These are phyloP conservation scores for Colletotrichum endophyticum DNA, from an alignment of 2,329 filamentous ascomycete species.

Conservation along the genomic window DNA sequence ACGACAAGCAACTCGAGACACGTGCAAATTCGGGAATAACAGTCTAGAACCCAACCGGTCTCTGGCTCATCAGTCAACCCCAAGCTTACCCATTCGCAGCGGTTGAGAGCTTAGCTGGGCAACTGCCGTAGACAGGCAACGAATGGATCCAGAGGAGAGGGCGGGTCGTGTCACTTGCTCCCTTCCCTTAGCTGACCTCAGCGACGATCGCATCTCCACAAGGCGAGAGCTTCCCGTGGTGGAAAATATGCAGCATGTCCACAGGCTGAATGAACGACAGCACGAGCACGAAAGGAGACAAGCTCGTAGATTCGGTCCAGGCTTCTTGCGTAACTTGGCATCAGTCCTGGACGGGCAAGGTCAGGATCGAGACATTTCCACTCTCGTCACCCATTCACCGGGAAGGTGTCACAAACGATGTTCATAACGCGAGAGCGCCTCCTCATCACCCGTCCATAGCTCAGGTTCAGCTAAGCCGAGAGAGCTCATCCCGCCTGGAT, in stretches of 20 bases:
- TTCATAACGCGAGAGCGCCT: not conserved
- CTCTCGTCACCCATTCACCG: not conserved
- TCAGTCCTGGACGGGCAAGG: not conserved
- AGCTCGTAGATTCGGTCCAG: not conserved
- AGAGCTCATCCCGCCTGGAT: not conserved
- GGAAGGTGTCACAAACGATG: not conserved
- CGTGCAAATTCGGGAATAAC: not conserved
- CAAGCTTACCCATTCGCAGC: not conserved
- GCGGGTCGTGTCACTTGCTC: not conserved
- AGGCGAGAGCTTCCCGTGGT: not conserved
- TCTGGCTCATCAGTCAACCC: not conserved
- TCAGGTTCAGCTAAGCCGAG: not conserved
- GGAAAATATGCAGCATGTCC: not conserved
- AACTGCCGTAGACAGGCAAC: not conserved
- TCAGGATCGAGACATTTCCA: not conserved
- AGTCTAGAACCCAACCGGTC: not conserved
- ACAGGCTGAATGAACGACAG: not conserved
- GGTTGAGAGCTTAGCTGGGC: not conserved
- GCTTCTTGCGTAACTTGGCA: not conserved
- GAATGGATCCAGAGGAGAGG: not conserved
- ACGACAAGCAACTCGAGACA: not conserved
- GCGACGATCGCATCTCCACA: not conserved
- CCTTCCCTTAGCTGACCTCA: not conserved
- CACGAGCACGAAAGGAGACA: not conserved
- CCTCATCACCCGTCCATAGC: not conserved